phyloP scores from a whole-genome alignment of 768 basidiomycete species.

The Boletus huronensis region DNA sequence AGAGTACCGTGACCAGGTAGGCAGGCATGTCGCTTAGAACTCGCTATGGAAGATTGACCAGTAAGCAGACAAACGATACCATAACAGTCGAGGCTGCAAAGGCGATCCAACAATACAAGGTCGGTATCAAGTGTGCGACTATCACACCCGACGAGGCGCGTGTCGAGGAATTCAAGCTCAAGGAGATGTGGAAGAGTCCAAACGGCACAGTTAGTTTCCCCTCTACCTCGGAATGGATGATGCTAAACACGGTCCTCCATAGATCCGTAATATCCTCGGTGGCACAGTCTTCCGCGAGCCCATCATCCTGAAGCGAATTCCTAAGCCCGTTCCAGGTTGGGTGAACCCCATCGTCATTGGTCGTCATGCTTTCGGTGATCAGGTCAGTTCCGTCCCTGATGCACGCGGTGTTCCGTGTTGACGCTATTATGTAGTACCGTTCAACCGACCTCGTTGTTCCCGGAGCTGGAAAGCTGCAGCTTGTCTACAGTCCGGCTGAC shows the following conservation, averaged over 20 bases:
- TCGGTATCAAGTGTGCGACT: constrained; percentile 98
- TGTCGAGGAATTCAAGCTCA: constrained; percentile 94
- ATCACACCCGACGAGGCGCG: constrained; percentile 98
- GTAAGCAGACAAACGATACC: constrained; percentile 80
- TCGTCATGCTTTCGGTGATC: constrained; percentile 96
- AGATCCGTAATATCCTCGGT: constrained; percentile 97
- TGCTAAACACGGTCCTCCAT: constrained; percentile 1
- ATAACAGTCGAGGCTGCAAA: constrained; percentile 92
- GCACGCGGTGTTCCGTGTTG: constrained; percentile 1
- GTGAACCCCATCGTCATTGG: constrained; percentile 94
- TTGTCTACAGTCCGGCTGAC: constrained; percentile 81
- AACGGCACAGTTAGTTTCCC: constrained; percentile 76
- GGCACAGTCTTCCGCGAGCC: constrained; percentile 99
- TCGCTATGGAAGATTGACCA: not conserved
- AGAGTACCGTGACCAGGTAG: constrained; percentile 85
- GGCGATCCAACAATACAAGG: constrained; percentile 90
- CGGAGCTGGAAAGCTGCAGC: constrained; percentile 89
- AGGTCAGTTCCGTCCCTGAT: constrained; percentile 42
- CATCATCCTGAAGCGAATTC: constrained; percentile 87
- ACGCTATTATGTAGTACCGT: constrained; percentile 60
- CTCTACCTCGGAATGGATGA: not conserved
- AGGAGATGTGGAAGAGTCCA: constrained; percentile 98
- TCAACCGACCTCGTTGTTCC: constrained; percentile 91
- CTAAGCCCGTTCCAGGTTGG: constrained; percentile 96
- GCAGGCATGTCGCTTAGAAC: not conserved